Conservation (phyloP, 2,329 filamentous ascomycete species). For the Penicillium sumatraense region DNA sequence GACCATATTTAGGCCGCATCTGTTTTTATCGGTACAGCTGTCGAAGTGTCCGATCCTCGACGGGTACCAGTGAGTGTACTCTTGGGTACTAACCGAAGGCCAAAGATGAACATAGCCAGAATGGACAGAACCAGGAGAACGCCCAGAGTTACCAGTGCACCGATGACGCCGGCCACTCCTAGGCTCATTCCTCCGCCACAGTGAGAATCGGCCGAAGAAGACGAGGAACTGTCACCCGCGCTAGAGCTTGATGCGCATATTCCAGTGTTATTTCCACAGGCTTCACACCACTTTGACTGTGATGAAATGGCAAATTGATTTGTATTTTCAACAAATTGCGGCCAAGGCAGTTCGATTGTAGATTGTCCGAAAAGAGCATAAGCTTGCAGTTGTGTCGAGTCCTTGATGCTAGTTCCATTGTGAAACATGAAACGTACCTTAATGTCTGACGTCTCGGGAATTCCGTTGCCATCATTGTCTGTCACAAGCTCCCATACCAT, state of each 20-base stretch:
- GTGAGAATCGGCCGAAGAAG: constrained; percentile 24
- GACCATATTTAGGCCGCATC: neutral
- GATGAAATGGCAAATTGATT: constrained; percentile 66
- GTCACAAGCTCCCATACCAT: constrained; percentile 76
- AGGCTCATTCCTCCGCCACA: constrained; percentile 58
- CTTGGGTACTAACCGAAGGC: constrained; percentile 12
- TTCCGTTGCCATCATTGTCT: constrained; percentile 37
- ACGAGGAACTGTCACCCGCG: constrained; percentile 17
- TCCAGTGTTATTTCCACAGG: constrained; percentile 72
- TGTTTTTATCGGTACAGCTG: neutral
- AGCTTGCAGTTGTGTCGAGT: constrained; percentile 42
- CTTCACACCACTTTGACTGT: constrained; percentile 69
- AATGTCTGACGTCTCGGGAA: constrained; percentile 52
- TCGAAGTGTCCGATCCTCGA: constrained; percentile 1
- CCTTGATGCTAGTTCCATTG: constrained; percentile 57
- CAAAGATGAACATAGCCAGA: constrained; percentile 1
- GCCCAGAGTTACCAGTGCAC: constrained; percentile 66
- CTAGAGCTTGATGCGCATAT: constrained; percentile 32
- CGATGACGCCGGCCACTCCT: constrained; percentile 75
- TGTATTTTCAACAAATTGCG: constrained; percentile 68
- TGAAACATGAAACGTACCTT: constrained; percentile 63
- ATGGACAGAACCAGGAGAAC: constrained; percentile 5
- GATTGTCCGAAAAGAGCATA: constrained; percentile 66
- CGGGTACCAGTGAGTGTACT: constrained; percentile 1
- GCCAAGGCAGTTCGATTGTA: constrained; percentile 64